phyloP scores from a whole-genome alignment of 495 filamentous ascomycete species.

The Penicillium canescens region DNA sequence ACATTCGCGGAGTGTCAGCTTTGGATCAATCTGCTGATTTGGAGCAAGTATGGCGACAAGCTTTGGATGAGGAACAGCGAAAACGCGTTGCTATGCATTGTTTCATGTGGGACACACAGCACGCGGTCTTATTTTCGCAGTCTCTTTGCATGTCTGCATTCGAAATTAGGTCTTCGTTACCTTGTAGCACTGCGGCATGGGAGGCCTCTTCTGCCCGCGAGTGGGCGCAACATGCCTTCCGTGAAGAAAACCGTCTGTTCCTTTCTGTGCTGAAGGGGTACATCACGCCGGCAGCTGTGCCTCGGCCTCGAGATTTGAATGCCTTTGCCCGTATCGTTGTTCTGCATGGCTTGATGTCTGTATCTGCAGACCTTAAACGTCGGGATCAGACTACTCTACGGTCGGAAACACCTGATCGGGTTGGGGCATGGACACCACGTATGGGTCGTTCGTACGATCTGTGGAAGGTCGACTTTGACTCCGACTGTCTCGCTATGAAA shows the following conservation, averaged over 20 bases:
- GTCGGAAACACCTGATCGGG: constrained; percentile 37
- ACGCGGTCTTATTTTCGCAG: constrained; percentile 57
- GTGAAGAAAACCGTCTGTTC: constrained; percentile 34
- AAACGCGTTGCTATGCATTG: constrained; percentile 54
- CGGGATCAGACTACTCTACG: constrained; percentile 53
- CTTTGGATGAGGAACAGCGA: constrained; percentile 54
- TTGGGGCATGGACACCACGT: constrained; percentile 49
- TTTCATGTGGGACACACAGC: constrained; percentile 62
- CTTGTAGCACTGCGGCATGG: constrained; percentile 48
- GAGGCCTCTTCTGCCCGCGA: constrained; percentile 49
- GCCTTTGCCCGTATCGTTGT: constrained; percentile 47
- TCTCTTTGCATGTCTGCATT: constrained; percentile 60
- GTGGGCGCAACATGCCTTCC: constrained; percentile 37
- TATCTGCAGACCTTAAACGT: constrained; percentile 56
- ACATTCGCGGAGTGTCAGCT: constrained; percentile 33
- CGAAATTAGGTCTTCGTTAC: constrained; percentile 50
- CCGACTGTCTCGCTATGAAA: constrained; percentile 41
- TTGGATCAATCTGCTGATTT: constrained; percentile 25
- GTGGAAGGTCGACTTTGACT: constrained; percentile 56
- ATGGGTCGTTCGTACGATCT: constrained; percentile 50
- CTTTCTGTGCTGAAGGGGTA: constrained; percentile 53
- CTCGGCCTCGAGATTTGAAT: constrained; percentile 43
- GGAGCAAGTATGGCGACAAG: constrained; percentile 44
- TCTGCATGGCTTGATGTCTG: constrained; percentile 56
- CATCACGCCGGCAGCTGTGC: constrained; percentile 35